These are phyloP conservation scores for Candida suzukii DNA, from an alignment of 805 yeast species.

Conservation along the genomic window DNA sequence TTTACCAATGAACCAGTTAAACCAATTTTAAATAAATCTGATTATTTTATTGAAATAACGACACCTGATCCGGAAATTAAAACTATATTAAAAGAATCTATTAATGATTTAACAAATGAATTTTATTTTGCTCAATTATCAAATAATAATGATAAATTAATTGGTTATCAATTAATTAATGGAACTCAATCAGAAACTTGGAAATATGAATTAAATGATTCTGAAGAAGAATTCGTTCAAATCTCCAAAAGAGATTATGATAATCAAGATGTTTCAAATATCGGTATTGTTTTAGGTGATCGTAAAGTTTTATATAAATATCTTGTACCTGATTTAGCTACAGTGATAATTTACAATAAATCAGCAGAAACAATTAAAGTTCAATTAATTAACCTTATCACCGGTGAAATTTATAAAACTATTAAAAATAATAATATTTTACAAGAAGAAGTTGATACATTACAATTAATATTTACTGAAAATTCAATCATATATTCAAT, in stretches of 20 bases:
- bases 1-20: not conserved
- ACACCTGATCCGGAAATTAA: conserved; percentile 3
- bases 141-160: conserved; percentile 3
- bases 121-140: conserved; percentile 8
- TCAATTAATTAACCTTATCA: conserved; percentile 56
- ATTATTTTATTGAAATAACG: conserved; percentile 4
- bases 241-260: conserved; percentile 31
- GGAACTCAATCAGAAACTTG: conserved; percentile 11
- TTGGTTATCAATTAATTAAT: conserved; percentile 8
- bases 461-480: conserved; percentile 64
- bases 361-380: conserved; percentile 31
- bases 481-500: conserved; percentile 75
- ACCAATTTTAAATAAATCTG: not conserved
- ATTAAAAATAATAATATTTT: conserved; percentile 24
- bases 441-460: conserved; percentile 15
- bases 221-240: conserved; percentile 28
- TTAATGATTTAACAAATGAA: not conserved
- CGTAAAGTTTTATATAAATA: conserved; percentile 79
- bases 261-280: conserved; percentile 40
- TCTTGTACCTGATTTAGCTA: conserved; percentile 62
- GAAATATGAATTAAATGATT: conserved; percentile 6
- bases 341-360: conserved; percentile 34
- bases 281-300: conserved; percentile 65
- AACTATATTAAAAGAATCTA: conserved; percentile 10
- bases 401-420: conserved; percentile 51